Percentiles rank a stretch among this genome's conserved stretches.
phyloP scores from a whole-genome alignment of 2,329 filamentous ascomycete species.

The Hymenotorrendiella dingleyae region DNA sequence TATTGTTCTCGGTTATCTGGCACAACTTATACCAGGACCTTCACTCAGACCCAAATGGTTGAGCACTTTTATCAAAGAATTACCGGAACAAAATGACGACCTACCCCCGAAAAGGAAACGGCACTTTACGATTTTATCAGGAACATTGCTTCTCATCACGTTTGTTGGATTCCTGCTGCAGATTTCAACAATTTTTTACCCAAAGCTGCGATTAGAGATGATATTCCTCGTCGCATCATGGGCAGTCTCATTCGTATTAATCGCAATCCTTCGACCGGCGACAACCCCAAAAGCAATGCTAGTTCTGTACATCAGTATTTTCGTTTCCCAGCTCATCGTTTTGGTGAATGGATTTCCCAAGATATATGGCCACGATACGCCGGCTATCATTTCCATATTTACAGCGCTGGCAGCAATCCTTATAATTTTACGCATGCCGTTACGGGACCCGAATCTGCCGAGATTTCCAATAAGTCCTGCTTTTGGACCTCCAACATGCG shows the following conservation, averaged over 20 bases:
- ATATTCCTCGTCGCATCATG: constrained; percentile 23
- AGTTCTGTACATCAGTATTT: constrained; percentile 14
- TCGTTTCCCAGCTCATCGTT: constrained; percentile 21
- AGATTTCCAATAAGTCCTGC: constrained; percentile 53
- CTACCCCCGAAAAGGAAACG: constrained; percentile 24
- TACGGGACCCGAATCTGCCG: constrained; percentile 53
- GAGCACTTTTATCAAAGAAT: constrained; percentile 44
- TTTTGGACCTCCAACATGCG: constrained; percentile 47
- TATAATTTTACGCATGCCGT: constrained; percentile 61
- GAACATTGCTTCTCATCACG: constrained; percentile 35
- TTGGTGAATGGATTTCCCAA: constrained; percentile 30
- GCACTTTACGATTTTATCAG: constrained; percentile 26
- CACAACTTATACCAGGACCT: constrained; percentile 22
- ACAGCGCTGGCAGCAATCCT: constrained; percentile 42
- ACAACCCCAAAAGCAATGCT: constrained; percentile 24
- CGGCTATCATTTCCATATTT: constrained; percentile 30
- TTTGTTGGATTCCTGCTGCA: constrained; percentile 32
- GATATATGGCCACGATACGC: constrained; percentile 9
- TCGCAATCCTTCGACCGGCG: constrained; percentile 19
- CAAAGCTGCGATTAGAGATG: constrained; percentile 35
- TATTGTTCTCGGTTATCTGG: constrained; percentile 26
- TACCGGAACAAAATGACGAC: constrained; percentile 29
- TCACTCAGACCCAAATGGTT: constrained; percentile 42
- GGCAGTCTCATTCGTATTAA: constrained; percentile 18
- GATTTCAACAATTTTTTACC: constrained; percentile 28